phyloP scores from a whole-genome alignment of 495 filamentous ascomycete genomes.

The Tuber melanosporum region DNA sequence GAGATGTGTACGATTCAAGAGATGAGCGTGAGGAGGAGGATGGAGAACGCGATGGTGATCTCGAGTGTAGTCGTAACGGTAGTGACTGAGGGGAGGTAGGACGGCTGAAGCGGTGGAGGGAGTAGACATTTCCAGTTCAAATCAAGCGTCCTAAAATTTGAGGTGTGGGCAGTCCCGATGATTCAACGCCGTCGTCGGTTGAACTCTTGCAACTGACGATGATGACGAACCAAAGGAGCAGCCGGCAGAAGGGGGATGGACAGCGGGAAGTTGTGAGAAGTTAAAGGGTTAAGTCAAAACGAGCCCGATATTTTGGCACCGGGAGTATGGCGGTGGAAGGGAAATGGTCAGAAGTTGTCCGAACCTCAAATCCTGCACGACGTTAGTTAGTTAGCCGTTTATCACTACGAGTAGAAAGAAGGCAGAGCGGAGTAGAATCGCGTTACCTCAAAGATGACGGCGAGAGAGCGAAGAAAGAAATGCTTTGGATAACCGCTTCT shows the following conservation, averaged over 20 bases:
- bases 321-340: constrained; percentile 7
- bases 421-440: background rate
- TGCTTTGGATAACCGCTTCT: background rate
- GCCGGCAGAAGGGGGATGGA: constrained; percentile 8
- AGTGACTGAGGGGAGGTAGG: constrained; percentile 55
- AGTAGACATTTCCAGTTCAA: constrained; percentile 54
- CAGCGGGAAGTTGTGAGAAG: constrained; percentile 14
- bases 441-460: background rate
- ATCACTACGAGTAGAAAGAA: background rate
- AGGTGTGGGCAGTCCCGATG: constrained; percentile 21
- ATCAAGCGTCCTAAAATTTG: constrained; percentile 23
- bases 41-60: constrained; percentile 52
- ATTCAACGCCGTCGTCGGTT: constrained; percentile 25
- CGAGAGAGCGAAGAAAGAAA: constrained; percentile 9
- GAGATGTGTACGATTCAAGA: constrained; percentile 32
- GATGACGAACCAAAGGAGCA: constrained; percentile 11
- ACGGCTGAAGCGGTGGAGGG: constrained; percentile 63
- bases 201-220: constrained; percentile 24
- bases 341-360: background rate
- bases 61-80: constrained; percentile 50
- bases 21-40: constrained; percentile 26
- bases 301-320: constrained; percentile 8
- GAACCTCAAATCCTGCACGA: background rate
- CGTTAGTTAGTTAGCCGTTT: background rate
- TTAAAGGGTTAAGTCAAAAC: constrained; percentile 9